Percentiles rank a stretch among this genome's conserved stretches.
phyloP scores from a whole-genome alignment of 2,329 filamentous ascomycete species.

The Penicillium sp. region DNA sequence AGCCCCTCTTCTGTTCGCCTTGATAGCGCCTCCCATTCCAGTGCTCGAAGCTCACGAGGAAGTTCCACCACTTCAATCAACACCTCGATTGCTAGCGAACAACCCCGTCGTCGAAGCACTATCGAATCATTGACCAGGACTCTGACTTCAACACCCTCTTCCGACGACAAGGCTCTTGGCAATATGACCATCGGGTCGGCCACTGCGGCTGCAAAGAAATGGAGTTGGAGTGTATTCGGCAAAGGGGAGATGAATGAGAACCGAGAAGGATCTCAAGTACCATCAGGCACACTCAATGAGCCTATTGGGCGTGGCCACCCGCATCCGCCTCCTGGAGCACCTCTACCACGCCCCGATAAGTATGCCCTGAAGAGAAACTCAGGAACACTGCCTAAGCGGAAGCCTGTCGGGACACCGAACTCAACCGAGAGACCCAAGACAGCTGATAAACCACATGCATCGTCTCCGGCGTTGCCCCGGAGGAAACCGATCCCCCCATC shows the following conservation, averaged over 20 bases:
- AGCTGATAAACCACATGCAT: conserved; percentile 39
- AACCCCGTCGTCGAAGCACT: conserved; percentile 33
- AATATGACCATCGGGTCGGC: conserved; percentile 54
- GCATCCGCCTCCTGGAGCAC: conserved; percentile 77
- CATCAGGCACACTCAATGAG: conserved; percentile 57
- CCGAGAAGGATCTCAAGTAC: conserved; percentile 41
- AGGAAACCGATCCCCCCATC: conserved; percentile 41
- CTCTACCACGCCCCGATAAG: conserved; percentile 71
- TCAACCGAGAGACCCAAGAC: conserved; percentile 37
- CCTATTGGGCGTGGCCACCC: conserved; percentile 84
- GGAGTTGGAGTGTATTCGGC: conserved; percentile 58
- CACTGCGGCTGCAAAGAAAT: conserved; percentile 63
- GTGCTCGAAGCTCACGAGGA: conserved; percentile 24
- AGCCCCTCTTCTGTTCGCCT: conserved; percentile 35
- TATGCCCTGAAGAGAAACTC: conserved; percentile 60
- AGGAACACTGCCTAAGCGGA: conserved; percentile 66
- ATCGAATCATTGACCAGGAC: conserved; percentile 36
- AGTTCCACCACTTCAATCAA: conserved; percentile 32
- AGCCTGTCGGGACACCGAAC: conserved; percentile 58
- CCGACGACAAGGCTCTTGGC: conserved; percentile 44
- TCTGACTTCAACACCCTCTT: conserved; percentile 26
- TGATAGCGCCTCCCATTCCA: conserved; percentile 27
- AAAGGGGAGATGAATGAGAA: conserved; percentile 46
- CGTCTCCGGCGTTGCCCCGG: conserved; percentile 57
- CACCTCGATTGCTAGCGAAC: conserved; percentile 33